A percentile compares a stretch with the other conserved stretches of the same genome.
These are phyloP conservation scores for Kwoniella heveanensis DNA, from an alignment of 768 basidiomycete species.

Conservation along the genomic window DNA sequence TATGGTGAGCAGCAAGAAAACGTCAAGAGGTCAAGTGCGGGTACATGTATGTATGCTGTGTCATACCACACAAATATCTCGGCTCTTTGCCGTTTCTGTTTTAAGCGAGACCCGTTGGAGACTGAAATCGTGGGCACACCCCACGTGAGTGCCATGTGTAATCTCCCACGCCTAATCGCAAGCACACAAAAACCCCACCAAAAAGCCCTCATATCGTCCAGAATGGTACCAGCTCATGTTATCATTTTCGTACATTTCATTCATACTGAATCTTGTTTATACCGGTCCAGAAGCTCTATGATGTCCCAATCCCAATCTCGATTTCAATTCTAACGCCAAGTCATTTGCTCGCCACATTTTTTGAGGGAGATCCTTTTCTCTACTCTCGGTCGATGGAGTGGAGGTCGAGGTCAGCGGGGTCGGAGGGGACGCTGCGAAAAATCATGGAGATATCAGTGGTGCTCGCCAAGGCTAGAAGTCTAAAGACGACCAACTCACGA, in stretches of 20 bases:
- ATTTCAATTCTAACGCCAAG: not conserved
- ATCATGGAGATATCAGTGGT: too few species aligned
- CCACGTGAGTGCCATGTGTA: too few species aligned
- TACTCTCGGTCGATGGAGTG: slow-evolving; percentile 51
- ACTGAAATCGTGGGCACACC: too few species aligned
- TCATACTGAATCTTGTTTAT: slow-evolving; percentile 1
- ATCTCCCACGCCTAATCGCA: not conserved
- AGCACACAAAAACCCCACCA: too few species aligned
- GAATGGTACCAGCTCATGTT: too few species aligned
- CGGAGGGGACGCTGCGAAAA: slow-evolving; percentile 45
- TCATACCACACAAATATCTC: not conserved
- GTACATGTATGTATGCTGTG: too few species aligned
- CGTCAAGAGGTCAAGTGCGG: too few species aligned
- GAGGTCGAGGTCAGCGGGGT: slow-evolving; percentile 54
- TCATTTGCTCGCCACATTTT: not conserved
- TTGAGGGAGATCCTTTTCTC: not conserved
- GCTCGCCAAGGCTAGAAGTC: not conserved
- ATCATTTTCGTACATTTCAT: not conserved
- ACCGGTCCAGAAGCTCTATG: not conserved
- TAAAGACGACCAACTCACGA: slow-evolving; percentile 19
- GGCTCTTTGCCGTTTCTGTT: not conserved
- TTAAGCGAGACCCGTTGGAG: not conserved
- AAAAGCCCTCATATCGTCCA: too few species aligned
- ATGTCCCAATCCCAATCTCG: not conserved
- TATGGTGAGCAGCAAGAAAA: too few species aligned